Evolutionary conservation across 2,329 filamentous ascomycete species (phyloP), one percentile per base, ranked within the genome.

Genomic region (Fusarium nisikadoi): DNA sequence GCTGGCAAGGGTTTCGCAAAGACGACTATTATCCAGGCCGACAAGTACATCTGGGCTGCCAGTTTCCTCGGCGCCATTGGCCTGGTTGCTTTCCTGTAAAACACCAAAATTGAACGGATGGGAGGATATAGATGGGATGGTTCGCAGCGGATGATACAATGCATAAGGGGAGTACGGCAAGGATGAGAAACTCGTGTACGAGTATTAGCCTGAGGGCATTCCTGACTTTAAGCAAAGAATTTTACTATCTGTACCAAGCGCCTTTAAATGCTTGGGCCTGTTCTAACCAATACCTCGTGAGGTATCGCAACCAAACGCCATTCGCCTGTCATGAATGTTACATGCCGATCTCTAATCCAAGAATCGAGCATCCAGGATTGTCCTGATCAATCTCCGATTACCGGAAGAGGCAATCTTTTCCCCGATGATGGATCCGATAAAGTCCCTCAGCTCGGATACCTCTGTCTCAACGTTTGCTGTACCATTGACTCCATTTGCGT

Each of bases 401-500:
- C 82, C 83, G 13, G 87, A 76, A 31, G 80, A 78, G 1, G 83
- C 81, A 70, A 90, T 81, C 47, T 83, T 83, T 42, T 82, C 80
- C n/a, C 86, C 88, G 6, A 90, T 80, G 45, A 86, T 86, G 10
- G 87, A 83, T 0, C 88, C 88, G 11, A 90, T 76, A 57, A 89
- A 90, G 4, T 88, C 87, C 36, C 83, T 83, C 7, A 90, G 80
- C 60, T 88, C 83, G 11, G 81, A 77, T 0, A 79, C 76, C 59
- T 88, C 84, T 4, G 78, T 76, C 14, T 84, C 82, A 2, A 70
- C 63, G 19, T 35, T 74, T 4, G 76, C 65, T 11, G 74, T 77
- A 7, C 83, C 84, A 41, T 85, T 83, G 25, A 84, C 79, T 3
- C 82, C 82, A 57, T 86, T 83, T 59, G 80, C 75, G 65, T 80